A percentile compares a stretch with the other conserved stretches of the same genome.
phyloP scores from a whole-genome alignment of 2,329 filamentous ascomycete species.

The Chaetomium olivaceum region DNA sequence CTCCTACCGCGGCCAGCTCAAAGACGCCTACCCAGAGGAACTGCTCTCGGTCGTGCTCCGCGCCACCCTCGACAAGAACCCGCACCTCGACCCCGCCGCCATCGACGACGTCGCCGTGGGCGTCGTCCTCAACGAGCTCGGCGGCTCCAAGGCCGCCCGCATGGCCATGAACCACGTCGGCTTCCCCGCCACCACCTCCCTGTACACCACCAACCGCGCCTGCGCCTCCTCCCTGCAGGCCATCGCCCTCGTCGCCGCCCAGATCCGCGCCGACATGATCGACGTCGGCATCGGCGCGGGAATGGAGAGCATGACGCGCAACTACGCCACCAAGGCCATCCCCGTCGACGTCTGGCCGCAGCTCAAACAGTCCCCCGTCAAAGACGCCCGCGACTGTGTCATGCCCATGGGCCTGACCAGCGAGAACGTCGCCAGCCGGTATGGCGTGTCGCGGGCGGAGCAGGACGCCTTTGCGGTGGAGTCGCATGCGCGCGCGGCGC shows the following conservation, averaged over 20 bases:
- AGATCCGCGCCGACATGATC: slow-evolving; percentile 73
- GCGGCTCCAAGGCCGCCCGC: slow-evolving; percentile 84
- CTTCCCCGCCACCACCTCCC: slow-evolving; percentile 68
- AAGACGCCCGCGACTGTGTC: slow-evolving; percentile 80
- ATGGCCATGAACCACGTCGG: slow-evolving; percentile 89
- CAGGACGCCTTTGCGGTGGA: slow-evolving; percentile 81
- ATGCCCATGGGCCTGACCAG: slow-evolving; percentile 93
- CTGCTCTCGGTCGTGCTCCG: slow-evolving; percentile 68
- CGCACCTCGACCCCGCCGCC: slow-evolving; percentile 66
- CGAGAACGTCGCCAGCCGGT: slow-evolving; percentile 82
- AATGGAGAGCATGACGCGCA: slow-evolving; percentile 95
- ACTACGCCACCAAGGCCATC: slow-evolving; percentile 84
- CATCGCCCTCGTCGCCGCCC: slow-evolving; percentile 71
- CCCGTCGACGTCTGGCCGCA: slow-evolving; percentile 78
- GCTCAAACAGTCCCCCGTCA: slow-evolving; percentile 61
- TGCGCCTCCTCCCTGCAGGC: slow-evolving; percentile 78
- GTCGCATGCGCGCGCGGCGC: slow-evolving; percentile 71
- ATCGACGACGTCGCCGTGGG: slow-evolving; percentile 84
- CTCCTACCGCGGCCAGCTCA: slow-evolving; percentile 78
- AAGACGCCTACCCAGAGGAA: slow-evolving; percentile 89
- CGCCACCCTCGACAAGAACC: slow-evolving; percentile 71
- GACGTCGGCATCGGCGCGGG: slow-evolving; percentile 78
- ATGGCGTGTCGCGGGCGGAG: slow-evolving; percentile 70
- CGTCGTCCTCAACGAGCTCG: slow-evolving; percentile 86
- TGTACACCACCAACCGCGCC: slow-evolving; percentile 87